Evolutionary conservation across 2,329 filamentous ascomycete species (phyloP), one percentile per base, ranked within the genome.

Genomic region (Talaromyces piceae): DNA sequence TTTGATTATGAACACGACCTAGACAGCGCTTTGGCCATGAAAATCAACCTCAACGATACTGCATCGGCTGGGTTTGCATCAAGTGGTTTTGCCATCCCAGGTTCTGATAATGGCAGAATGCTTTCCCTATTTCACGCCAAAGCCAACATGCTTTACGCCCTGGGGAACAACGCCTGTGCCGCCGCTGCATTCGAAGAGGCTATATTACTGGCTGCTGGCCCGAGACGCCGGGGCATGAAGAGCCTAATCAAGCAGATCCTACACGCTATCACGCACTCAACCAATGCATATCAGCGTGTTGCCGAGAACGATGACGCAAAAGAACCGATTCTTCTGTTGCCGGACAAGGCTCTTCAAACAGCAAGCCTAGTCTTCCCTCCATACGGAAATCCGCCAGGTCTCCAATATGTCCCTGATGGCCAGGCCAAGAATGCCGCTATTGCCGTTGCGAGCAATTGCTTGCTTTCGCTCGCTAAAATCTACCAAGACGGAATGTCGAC

Each of bases 91-190:
- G 80, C 83, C 12, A 84, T 98, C 41, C 80, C 90, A 4, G 90
- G 86, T 2, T 82, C 80, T 41, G 93, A 98, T 59, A 97, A 96
- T 64, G 93, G 91, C 7, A 82, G 93, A 54, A 89, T 98, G 62
- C 78, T 98, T 41, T 87, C 90, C n/a, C 77, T 98, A 13, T 83
- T 97, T 37, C 93, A 98, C 69, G 91, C 91, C 18, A 98, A 97
- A 68, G 93, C 91, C n/a, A 97, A 97, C 56, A 94, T 97, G 86
- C 77, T 97, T 1, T 98, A 98, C 69, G 83, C 88, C 23, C 73
- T 94, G 26, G 91, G 91, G 43, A 86, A 96, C 58, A 87, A 93
- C 57, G 76, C 78, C 33, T 81, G 78, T 37, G 93, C 93, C 39
- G 90, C 91, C 1, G 81, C 83, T 59, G 89, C 93, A 3, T 98